These are phyloP conservation scores for Mycosphaerella arachidis DNA, from an alignment of 2,329 filamentous ascomycete species.

Conservation along the genomic window DNA sequence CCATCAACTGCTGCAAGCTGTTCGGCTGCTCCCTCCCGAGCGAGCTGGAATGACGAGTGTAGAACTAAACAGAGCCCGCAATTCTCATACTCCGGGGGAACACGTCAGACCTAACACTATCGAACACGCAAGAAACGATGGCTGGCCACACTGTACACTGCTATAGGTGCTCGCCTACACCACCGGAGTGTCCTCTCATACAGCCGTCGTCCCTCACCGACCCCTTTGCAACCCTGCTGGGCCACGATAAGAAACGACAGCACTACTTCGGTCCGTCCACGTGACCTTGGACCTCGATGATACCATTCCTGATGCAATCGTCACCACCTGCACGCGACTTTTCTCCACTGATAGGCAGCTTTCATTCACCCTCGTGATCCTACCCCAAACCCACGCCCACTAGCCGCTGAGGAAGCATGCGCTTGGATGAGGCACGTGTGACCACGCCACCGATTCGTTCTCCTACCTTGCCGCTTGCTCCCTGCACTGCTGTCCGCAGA, in stretches of 20 bases:
- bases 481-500: too few species aligned
- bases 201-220: neutral
- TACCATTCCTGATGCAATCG: conserved; percentile 3
- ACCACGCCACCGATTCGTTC: neutral
- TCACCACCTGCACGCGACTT: neutral
- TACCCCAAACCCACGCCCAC: neutral
- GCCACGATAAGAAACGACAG: conserved; percentile 1
- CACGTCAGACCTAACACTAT: neutral
- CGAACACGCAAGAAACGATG: neutral
- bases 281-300: conserved; percentile 8
- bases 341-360: conserved; percentile 3
- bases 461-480: too few species aligned
- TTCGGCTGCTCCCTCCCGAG: neutral
- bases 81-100: neutral
- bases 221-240: neutral
- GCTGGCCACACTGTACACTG: neutral
- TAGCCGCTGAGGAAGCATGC: neutral
- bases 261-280: neutral
- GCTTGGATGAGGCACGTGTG: neutral
- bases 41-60: neutral
- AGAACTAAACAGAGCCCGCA: neutral
- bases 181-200: neutral
- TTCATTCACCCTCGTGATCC: neutral
- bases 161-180: neutral
- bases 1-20: neutral